A percentile compares a stretch with the other conserved stretches of the same genome.
These are phyloP conservation scores for Zygoascus tannicola DNA, from an alignment of 805 yeast species.

Conservation along the genomic window DNA sequence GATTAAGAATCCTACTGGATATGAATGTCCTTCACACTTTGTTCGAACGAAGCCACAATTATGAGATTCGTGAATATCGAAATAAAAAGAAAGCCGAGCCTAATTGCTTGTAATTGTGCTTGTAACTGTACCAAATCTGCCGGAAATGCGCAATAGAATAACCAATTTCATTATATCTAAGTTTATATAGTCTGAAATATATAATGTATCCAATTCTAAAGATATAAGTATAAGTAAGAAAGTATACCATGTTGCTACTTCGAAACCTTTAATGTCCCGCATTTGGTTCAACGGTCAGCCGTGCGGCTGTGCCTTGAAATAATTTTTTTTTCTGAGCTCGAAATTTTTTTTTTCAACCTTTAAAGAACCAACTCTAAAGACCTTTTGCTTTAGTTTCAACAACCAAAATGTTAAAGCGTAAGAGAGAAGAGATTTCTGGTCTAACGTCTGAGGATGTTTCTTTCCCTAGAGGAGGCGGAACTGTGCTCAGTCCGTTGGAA, in stretches of 20 bases:
- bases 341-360: constrained; percentile 7
- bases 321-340: background rate
- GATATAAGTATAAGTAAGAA: too few species aligned
- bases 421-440: constrained; percentile 7
- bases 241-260: too few species aligned
- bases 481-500: constrained; percentile 80
- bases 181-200: too few species aligned
- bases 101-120: too few species aligned
- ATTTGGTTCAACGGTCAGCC: constrained; percentile 3
- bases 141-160: too few species aligned
- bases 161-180: too few species aligned
- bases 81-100: too few species aligned
- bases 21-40: constrained; percentile 85
- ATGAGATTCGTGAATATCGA: background rate
- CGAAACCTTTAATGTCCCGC: too few species aligned
- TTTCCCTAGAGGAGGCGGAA: constrained; percentile 92
- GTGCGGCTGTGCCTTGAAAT: constrained; percentile 3
- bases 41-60: constrained; percentile 48
- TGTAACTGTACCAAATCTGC: background rate
- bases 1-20: constrained; percentile 72
- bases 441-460: constrained; percentile 37
- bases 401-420: constrained; percentile 10
- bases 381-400: too few species aligned
- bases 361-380: too few species aligned
- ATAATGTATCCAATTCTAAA: background rate